Conservation (phyloP, 2,329 filamentous ascomycete genomes). For the Aspergillus japonicus region DNA sequence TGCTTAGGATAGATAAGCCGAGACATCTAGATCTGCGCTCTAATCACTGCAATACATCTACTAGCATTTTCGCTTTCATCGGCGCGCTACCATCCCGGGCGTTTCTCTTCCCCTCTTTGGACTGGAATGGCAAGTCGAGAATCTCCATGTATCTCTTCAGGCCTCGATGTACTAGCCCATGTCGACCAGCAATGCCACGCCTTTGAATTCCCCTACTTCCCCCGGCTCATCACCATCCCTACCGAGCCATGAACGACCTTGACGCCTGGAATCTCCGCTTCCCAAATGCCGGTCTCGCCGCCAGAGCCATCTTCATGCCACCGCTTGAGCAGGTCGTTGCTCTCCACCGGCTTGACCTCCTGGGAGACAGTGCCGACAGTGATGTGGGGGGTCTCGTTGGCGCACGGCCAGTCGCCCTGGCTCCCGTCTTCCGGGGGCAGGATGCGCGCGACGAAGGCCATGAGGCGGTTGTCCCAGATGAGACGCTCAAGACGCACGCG, state of each 20-base stretch:
- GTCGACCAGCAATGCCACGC: constrained; percentile 84
- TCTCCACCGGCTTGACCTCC: constrained; percentile 86
- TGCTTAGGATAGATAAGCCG: too few species aligned
- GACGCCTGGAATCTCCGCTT: constrained; percentile 54
- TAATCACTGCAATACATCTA: too few species aligned
- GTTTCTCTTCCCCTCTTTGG: neutral
- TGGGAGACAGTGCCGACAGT: constrained; percentile 79
- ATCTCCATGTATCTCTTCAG: constrained; percentile 85
- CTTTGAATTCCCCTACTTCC: neutral
- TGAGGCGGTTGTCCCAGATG: constrained; percentile 81
- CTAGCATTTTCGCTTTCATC: neutral
- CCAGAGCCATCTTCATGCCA: constrained; percentile 67
- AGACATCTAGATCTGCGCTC: too few species aligned
- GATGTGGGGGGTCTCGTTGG: constrained; percentile 79
- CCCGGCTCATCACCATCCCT: constrained; percentile 47
- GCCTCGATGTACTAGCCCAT: constrained; percentile 86
- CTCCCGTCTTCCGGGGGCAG: constrained; percentile 43
- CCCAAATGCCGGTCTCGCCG: constrained; percentile 53
- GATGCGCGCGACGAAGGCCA: constrained; percentile 85
- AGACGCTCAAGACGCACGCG: constrained; percentile 62
- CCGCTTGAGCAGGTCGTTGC: constrained; percentile 74
- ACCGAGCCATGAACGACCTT: constrained; percentile 58
- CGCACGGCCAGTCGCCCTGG: constrained; percentile 60
- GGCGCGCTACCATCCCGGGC: too few species aligned
- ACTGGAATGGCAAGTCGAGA: constrained; percentile 75